Conservation (phyloP, 2,329 filamentous ascomycete genomes). For the Trichoderma guizhouense region DNA sequence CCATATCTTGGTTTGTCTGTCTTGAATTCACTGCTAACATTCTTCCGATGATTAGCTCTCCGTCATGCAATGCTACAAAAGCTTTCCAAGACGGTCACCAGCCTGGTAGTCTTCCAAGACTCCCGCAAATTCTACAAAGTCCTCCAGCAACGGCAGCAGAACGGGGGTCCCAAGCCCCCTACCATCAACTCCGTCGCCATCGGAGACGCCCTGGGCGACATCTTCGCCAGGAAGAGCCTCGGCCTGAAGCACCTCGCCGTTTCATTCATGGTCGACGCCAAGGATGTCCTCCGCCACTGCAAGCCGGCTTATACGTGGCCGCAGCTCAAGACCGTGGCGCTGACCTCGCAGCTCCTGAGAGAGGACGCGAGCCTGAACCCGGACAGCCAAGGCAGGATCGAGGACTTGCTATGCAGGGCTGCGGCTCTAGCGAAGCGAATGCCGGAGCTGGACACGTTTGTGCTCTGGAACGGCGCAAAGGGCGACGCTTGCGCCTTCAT, state of each 20-base stretch:
- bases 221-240: constrained; percentile 21
- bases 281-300: constrained; percentile 25
- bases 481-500: constrained; percentile 33
- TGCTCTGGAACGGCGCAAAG: neutral
- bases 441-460: constrained; percentile 21
- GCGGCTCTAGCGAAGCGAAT: constrained; percentile 26
- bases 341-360: constrained; percentile 32
- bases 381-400: constrained; percentile 22
- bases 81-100: constrained; percentile 27
- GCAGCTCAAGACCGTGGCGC: constrained; percentile 29
- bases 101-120: constrained; percentile 30
- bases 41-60: constrained; percentile 19
- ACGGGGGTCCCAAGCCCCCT: neutral
- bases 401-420: constrained; percentile 26
- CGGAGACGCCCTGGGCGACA: constrained; percentile 3
- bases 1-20: neutral
- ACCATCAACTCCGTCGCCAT: neutral
- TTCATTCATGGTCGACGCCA: constrained; percentile 30
- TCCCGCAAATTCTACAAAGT: constrained; percentile 23
- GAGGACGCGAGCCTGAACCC: neutral
- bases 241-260: constrained; percentile 28
- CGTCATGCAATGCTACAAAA: constrained; percentile 3
- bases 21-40: neutral
- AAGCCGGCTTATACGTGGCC: constrained; percentile 22
- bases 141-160: neutral